A percentile compares a stretch with the other conserved stretches of the same genome.
Evolutionary conservation across 2,329 filamentous ascomycete genomes (phyloP).

Genomic region (Alternaria dauci): DNA sequence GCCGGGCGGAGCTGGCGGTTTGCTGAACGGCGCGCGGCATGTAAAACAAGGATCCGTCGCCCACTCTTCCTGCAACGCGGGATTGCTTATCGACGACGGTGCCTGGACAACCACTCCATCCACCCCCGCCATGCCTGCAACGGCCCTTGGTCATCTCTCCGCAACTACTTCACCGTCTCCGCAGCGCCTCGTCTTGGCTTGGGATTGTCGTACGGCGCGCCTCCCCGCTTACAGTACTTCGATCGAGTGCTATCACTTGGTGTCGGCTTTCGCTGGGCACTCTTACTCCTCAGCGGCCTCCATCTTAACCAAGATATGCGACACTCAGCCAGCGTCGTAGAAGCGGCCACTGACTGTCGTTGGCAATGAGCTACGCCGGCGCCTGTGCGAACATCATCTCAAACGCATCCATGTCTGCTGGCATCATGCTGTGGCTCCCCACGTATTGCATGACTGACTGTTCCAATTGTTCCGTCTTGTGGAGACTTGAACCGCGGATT

Average conservation of each 20-base stretch:
- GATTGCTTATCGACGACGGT: conserved; percentile 1
- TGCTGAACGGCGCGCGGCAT: conserved; percentile 15
- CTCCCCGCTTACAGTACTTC: not conserved
- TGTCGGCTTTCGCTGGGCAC: not conserved
- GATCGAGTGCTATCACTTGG: not conserved
- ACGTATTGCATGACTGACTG: conserved; percentile 8
- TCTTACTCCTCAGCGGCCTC: not conserved
- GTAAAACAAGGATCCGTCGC: conserved; percentile 7
- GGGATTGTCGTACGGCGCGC: not conserved
- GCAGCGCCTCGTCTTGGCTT: conserved; percentile 1
- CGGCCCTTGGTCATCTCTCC: conserved; percentile 14
- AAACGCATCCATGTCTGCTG: conserved; percentile 6
- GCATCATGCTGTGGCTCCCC: conserved; percentile 11
- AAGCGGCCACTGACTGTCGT: not conserved
- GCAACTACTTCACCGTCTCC: conserved; percentile 10
- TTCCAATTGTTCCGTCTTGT: conserved; percentile 3
- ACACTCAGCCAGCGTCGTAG: not conserved
- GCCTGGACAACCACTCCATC: conserved; percentile 3
- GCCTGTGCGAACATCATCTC: not conserved
- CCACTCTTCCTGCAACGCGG: conserved; percentile 2
- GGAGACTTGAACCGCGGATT: conserved; percentile 3
- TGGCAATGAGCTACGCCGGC: not conserved
- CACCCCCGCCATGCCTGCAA: conserved; percentile 4
- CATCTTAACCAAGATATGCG: not conserved
- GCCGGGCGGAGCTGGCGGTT: conserved; percentile 1